Evolutionary conservation across 1,284 basidiomycete genomes (phyloP).

Genomic region (Leccinum subrobustum): DNA sequence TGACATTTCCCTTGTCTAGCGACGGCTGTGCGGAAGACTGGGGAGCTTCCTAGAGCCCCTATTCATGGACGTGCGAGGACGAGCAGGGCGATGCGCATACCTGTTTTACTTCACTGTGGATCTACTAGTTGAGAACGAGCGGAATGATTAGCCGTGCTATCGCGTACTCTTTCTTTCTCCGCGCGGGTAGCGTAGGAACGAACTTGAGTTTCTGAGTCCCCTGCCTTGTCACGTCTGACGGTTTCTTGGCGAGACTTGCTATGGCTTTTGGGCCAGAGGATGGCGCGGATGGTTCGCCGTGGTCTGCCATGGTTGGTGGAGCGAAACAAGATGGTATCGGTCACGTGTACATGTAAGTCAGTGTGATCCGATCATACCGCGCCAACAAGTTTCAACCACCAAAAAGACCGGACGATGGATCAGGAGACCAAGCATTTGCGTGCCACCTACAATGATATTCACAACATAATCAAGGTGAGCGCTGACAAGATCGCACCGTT

Average conservation of each 20-base stretch:
- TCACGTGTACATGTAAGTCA: slow-evolving; percentile 21
- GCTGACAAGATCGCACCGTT: slow-evolving; percentile 67
- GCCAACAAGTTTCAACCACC: neutral
- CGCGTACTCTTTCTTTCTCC: slow-evolving; percentile 76
- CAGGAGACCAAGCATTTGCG: slow-evolving; percentile 56
- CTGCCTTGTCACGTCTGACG: slow-evolving; percentile 65
- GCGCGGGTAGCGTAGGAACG: slow-evolving; percentile 66
- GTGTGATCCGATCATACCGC: neutral
- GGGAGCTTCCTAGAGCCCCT: slow-evolving; percentile 46
- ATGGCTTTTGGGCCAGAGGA: slow-evolving; percentile 53
- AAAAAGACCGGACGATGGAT: slow-evolving; percentile 31
- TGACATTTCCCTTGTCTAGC: slow-evolving; percentile 41
- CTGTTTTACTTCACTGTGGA: slow-evolving; percentile 42
- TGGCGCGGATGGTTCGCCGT: slow-evolving; percentile 8
- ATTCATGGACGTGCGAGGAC: neutral
- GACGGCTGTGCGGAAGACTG: slow-evolving; percentile 30
- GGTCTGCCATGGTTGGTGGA: slow-evolving; percentile 21
- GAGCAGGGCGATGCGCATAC: slow-evolving; percentile 27
- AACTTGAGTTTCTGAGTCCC: slow-evolving; percentile 77
- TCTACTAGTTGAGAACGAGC: slow-evolving; percentile 19
- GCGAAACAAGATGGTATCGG: neutral
- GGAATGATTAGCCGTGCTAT: neutral
- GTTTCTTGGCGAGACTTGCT: slow-evolving; percentile 69
- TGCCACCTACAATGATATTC: slow-evolving; percentile 83
- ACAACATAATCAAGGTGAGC: slow-evolving; percentile 70